Percentiles rank a stretch among this genome's conserved stretches.
phyloP scores from a whole-genome alignment of 495 filamentous ascomycete genomes.

The Xylaria castorea region DNA sequence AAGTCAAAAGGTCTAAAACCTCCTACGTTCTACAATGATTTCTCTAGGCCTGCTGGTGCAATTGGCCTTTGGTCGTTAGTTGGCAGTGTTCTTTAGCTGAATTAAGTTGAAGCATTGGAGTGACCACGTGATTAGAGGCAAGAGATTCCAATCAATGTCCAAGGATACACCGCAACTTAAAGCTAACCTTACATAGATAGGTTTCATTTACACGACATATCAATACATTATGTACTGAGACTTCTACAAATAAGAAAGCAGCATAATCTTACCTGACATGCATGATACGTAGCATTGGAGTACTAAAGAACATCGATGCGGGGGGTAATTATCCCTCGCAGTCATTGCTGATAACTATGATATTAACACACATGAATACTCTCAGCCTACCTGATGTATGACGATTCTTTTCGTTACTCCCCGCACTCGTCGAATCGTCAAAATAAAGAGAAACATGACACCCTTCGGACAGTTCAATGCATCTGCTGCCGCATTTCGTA shows the following conservation, averaged over 20 bases:
- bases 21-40: background rate
- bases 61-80: background rate
- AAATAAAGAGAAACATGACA: background rate
- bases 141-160: background rate
- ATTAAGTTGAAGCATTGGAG: background rate
- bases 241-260: background rate
- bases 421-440: background rate
- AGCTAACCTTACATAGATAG: background rate
- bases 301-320: background rate
- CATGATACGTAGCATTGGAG: background rate
- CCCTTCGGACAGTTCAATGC: constrained; percentile 14
- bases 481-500: constrained; percentile 4
- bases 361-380: background rate
- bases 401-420: background rate
- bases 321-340: background rate
- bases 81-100: background rate
- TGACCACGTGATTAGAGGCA: background rate
- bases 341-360: background rate
- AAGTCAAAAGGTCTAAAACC: background rate
- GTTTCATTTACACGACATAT: background rate
- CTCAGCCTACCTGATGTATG: background rate
- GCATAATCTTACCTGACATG: background rate
- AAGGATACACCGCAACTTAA: background rate
- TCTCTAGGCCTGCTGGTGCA: background rate
- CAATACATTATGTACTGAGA: background rate